Percentiles rank a stretch among this genome's conserved stretches.
Evolutionary conservation across 2,329 filamentous ascomycete species (phyloP).

Genomic region (Metarhizium guizhouense): DNA sequence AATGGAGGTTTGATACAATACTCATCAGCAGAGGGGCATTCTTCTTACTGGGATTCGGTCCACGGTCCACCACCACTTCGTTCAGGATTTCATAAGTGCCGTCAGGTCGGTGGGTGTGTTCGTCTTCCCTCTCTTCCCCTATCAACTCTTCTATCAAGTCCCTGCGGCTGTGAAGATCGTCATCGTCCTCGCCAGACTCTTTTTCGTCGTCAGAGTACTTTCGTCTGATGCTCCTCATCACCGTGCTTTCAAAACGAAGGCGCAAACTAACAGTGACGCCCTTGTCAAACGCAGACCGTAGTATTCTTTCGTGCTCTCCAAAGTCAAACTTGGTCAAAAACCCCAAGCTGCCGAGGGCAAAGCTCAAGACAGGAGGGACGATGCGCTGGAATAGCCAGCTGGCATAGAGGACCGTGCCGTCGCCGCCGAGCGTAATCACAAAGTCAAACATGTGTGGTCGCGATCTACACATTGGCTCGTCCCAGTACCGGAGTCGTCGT

Average conservation of each 20-base stretch:
- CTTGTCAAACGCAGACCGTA: conserved; percentile 65
- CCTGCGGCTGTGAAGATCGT: conserved; percentile 32
- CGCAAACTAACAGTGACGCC: conserved; percentile 84
- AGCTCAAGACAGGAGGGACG: conserved; percentile 87
- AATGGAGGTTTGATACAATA: neutral
- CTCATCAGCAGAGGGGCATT: neutral
- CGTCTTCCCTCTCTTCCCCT: conserved; percentile 75
- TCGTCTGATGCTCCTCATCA: conserved; percentile 68
- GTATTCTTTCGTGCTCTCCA: conserved; percentile 57
- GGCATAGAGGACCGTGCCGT: conserved; percentile 93
- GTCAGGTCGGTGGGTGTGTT: conserved; percentile 77
- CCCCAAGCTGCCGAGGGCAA: conserved; percentile 82
- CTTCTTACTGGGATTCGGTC: conserved; percentile 76
- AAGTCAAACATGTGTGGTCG: conserved; percentile 89
- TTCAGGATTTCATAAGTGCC: conserved; percentile 86
- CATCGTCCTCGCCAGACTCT: conserved; percentile 25
- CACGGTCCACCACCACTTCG: conserved; percentile 91
- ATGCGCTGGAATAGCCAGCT: conserved; percentile 96
- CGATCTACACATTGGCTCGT: conserved; percentile 64
- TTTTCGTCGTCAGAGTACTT: conserved; percentile 19
- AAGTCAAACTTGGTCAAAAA: conserved; percentile 98
- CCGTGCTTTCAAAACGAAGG: conserved; percentile 82
- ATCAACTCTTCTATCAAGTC: conserved; percentile 87
- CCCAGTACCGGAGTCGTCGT: conserved; percentile 71
- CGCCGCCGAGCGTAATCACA: conserved; percentile 81